Base-by-base conservation (phyloP, 768 basidiomycete genomes). In the Amyloporia xantha region DNA sequence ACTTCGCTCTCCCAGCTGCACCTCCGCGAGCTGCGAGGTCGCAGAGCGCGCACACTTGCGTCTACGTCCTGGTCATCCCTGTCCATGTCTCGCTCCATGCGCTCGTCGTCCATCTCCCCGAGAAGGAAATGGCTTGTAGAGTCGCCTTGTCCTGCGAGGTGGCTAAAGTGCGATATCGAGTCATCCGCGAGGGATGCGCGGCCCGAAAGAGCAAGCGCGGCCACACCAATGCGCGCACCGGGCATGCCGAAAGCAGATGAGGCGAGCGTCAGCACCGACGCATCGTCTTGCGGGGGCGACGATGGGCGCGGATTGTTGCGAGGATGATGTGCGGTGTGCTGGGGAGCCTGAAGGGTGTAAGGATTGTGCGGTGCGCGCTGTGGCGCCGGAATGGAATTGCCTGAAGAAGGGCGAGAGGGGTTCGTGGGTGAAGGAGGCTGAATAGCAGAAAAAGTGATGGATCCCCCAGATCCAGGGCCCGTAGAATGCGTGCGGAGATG, bases 231-330 rank as follows among this genome's bases (percentile, higher is more conserved):
- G 40, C 81, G 78, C 23, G 70, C 71, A 17, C 76, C 78, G 13
- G 84, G 81, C 45, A 84, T 69, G 1, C 82, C 94, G 65, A 89
- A 96, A 3, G 90, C 92, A 2, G 91, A 94, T 21, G 91, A 93
- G 11, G 95, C 95, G 10, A 99, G 79, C 0, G 95, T 99, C 40
- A 97, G 73, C 47, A 94, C 71, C 2, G 90, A 93, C 1, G 95
- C 95, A 61, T 98, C 93, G 60, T 94, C 92, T 39, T 81, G 72
- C 1, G 95, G 94, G 19, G 91, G 86, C 5, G 90, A 90, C 13
- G 86, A 86, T 20, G 96, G 95, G 20, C 89, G 82, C 1, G 95
- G 95, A 61, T 99, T 99, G 66, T 96, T 91, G 40, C 92, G 81
- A 9, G 95, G 94, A 68, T 97, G 92, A 47, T 91, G 91, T n/a